Base-by-base conservation (phyloP, 345 rosid species). In the Murraya koenigii region DNA sequence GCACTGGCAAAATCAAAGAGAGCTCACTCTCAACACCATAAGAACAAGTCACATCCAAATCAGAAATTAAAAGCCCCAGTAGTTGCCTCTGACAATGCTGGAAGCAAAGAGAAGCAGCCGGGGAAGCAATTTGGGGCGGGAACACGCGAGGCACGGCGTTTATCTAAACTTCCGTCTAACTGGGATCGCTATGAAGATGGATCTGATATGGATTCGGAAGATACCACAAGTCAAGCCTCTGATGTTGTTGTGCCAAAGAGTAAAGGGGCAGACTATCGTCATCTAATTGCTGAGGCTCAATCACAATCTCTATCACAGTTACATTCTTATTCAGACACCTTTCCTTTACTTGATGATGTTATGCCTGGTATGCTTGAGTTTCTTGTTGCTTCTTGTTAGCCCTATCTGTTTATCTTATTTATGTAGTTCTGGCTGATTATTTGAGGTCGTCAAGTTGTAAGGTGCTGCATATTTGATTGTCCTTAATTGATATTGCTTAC, bases 1-100 rank as follows among this genome's bases (percentile, higher is more conserved):
- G 75, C 94, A n/a, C 74, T 90, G 70, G 97, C 97, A 7, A 93
- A 87, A 84, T 93, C 96, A 1, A 95, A 95, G 87, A 90, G 99
- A 84, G 96, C 95, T 72, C 97, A 92, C 78, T 84, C 95, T 64
- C 92, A 82, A 63, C 91, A 92, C 78, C 91, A 90, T 70, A 86
- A 66, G 77, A 89, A 87, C 82, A 90, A 84, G 77, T 52, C 89
- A 39, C 90, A 87, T 78, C 75, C 89, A 2, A 65, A 59, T 81
- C 88, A 86, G 78, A 89, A 87, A 64, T 68, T 90, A 2, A 91
- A 83, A 72, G 75, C 65, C 7, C 65, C 80, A 11, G 22, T 76
- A 0, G 81, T 54, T 26, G 74, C 56, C 36, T 61, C 84, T 7
- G 75, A 66, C 3, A 72, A 66, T 10, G 77, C 87, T 28, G 85